Percentiles rank a stretch among this genome's conserved stretches.
Conservation (phyloP, 140 eudicot species). For the Anethum foeniculum region DNA sequence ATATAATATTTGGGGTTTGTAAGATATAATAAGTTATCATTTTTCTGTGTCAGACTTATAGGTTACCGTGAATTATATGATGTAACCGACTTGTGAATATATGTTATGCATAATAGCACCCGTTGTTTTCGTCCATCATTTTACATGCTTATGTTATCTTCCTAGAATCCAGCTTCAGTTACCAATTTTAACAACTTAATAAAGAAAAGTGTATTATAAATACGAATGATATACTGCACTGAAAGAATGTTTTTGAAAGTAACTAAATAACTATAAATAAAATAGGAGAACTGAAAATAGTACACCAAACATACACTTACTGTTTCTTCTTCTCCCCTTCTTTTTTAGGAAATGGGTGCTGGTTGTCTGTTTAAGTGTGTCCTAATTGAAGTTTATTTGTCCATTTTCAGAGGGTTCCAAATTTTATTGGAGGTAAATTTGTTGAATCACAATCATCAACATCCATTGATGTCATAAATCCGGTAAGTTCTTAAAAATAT, state of each 20-base stretch:
- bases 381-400: not conserved
- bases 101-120: not conserved
- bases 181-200: not conserved
- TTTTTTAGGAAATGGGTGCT: not conserved
- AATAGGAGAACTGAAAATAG: not conserved
- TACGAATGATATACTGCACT: not conserved
- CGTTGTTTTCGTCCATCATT: not conserved
- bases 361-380: not conserved
- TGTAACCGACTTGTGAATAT: not conserved
- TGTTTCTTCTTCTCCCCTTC: not conserved
- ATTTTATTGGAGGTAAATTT: slow-evolving; percentile 84
- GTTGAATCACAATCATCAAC: slow-evolving; percentile 72
- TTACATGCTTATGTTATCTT: not conserved
- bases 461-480: slow-evolving; percentile 71
- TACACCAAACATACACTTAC: not conserved
- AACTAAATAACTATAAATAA: too few species aligned
- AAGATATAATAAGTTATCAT: not conserved
- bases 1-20: not conserved
- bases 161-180: not conserved
- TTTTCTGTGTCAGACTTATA: not conserved
- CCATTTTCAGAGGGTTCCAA: slow-evolving; percentile 69
- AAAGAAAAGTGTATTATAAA: not conserved
- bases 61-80: not conserved
- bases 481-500: slow-evolving; percentile 38
- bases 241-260: not conserved